Base-by-base conservation (phyloP, 1,284 basidiomycete species). In the Wolfiporia cocos region DNA sequence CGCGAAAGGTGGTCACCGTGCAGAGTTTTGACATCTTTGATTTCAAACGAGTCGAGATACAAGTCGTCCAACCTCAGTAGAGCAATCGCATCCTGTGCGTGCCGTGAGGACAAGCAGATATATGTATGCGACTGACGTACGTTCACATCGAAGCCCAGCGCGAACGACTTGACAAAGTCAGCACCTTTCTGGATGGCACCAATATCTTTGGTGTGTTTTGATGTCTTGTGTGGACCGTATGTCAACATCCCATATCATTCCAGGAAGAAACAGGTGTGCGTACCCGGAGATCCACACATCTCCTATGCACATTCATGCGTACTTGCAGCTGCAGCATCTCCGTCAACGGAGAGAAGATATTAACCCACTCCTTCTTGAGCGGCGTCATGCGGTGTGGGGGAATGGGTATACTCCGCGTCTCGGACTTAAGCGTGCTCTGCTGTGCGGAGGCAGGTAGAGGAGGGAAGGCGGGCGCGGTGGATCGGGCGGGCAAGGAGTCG, bases 361-460 rank as follows among this genome's bases (percentile, higher is more conserved):
- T 93, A 49, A 97, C 76, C 95, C 95, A 99, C 52, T 97, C 94
- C 59, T 91, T 91, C 68, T 97, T 96, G 44, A 99, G 67, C 4
- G 96, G 96, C 12, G 92, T 93, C 89, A 98, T 93, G 39, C 95
- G 81, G 65, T 99, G 96, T 6, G 92, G 92, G 3, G 95, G 96
- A 61, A 99, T 90, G 18, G 91, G 74, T 54, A 99, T 80, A 41
- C 87, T 72, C 57, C 92, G 71, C 36, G 76, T 83, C 64, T 95
- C 92, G 15, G 86, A 82, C 63, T 86, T 91, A 46, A 79, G 67
- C 14, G 71, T 61, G 3, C 73, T 59, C 43, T 73, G 71, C 42
- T 73, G 72, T 2, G 74, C 75, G 38, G 74, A 69, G 5, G 81
- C 71, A 17, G 78, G 69, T 11, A 87, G 69, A 7, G 83, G 72